These are phyloP conservation scores for Delonix regia DNA, from an alignment of 306 rosid species.

Conservation along the genomic window DNA sequence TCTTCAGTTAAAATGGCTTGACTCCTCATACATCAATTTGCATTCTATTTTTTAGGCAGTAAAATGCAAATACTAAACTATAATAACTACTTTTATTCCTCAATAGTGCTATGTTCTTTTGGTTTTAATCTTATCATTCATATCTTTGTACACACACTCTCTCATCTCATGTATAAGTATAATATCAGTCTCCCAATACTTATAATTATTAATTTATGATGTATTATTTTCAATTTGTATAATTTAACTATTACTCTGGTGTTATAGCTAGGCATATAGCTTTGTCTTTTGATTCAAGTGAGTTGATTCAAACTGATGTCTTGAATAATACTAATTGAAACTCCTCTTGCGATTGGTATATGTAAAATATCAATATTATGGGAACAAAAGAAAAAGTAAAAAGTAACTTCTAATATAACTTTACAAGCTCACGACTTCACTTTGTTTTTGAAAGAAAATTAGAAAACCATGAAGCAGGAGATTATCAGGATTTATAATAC, in stretches of 20 bases:
- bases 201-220: not conserved
- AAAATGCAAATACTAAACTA: conserved; percentile 26
- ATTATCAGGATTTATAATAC: not conserved
- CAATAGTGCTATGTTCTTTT: not conserved
- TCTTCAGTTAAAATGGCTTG: conserved; percentile 17
- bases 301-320: conserved; percentile 48
- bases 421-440: no score
- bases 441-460: no score
- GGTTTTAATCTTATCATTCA: not conserved
- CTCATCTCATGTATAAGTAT: not conserved
- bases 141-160: not conserved
- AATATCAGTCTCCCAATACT: not conserved
- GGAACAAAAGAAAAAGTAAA: not conserved
- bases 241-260: not conserved
- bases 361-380: not conserved
- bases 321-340: conserved; percentile 81
- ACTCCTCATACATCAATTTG: conserved; percentile 1
- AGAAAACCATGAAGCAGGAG: not conserved
- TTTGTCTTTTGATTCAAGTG: conserved; percentile 11
- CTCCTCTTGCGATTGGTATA: conserved; percentile 57
- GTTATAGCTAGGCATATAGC: not conserved
- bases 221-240: not conserved
- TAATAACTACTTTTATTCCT: conserved; percentile 28
- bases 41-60: conserved; percentile 11
- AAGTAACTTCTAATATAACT: not conserved